Evolutionary conservation across 225 moss, liverwort and hornwort species (phyloP).

Genomic region (Bryum argenteum): DNA sequence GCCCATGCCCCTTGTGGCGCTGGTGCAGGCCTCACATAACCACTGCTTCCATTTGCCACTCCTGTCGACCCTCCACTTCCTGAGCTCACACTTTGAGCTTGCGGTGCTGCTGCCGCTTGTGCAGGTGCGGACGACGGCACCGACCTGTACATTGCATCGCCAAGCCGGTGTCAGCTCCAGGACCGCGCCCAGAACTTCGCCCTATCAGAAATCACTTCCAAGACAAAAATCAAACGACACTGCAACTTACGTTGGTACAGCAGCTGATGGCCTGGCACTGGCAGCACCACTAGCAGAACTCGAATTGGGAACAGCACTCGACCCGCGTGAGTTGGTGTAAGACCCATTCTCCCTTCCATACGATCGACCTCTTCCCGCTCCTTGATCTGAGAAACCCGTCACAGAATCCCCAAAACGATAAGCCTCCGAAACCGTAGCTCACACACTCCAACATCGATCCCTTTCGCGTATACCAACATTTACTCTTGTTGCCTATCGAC

Average conservation of each 20-base stretch:
- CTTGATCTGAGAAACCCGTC: constrained; percentile 43
- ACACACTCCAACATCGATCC: background rate
- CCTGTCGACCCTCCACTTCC: constrained; percentile 23
- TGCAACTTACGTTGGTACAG: constrained; percentile 41
- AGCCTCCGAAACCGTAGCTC: background rate
- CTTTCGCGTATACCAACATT: background rate
- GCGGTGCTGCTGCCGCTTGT: constrained; percentile 29
- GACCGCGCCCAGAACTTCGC: background rate
- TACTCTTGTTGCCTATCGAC: too few species aligned
- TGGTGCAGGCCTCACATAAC: constrained; percentile 24
- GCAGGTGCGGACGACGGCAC: constrained; percentile 27
- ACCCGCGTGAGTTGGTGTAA: constrained; percentile 48
- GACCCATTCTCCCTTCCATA: constrained; percentile 65
- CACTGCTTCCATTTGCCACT: constrained; percentile 32
- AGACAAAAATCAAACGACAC: too few species aligned
- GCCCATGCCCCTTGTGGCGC: constrained; percentile 52
- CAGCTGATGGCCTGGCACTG: constrained; percentile 42
- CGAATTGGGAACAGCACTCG: constrained; percentile 37
- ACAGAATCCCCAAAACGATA: background rate
- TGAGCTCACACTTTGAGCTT: constrained; percentile 36
- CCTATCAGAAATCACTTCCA: background rate
- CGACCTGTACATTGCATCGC: constrained; percentile 13
- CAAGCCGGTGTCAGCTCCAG: background rate
- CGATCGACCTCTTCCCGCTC: constrained; percentile 60
- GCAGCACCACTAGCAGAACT: constrained; percentile 38